Evolutionary conservation across 805 yeast species (phyloP), one percentile per base, ranked within the genome.

Genomic region (Wickerhamiella shivajii): DNA sequence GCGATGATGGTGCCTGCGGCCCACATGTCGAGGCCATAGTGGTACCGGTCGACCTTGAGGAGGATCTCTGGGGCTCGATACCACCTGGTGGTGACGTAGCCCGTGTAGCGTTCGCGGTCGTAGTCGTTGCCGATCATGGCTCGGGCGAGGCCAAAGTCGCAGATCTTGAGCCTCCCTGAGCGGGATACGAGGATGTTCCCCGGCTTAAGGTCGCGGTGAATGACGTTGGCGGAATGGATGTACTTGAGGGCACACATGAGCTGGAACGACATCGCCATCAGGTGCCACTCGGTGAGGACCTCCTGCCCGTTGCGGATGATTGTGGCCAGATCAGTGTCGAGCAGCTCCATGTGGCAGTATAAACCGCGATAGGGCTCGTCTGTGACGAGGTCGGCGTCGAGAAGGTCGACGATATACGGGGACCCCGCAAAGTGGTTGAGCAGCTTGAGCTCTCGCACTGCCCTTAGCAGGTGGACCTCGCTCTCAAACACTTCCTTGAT

Each of bases 141-240:
- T 49, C 96, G 61, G 1, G 96, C 93, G 22, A 85, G 60, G 0
- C 97, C 97, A 61, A 85, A 85, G 56, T 85, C 97, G 55, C 96
- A 83, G 12, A 85, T 80, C 50, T 85, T 85, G 31, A 85, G 57
- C 4, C 55, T 60, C 0, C 97, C 96, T 35, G 71, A 73, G 2
- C 70, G 53, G 4, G 81, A 71, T 13, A 84, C 78, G 37, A 85
- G 60, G 3, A 85, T 74, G 51, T 85, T 85, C 0, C 93, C 92
- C 0, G 96, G 96, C 54, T 85, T 85, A 41, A 85, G 65, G 51
- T 85, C 97, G 37, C 97, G 64, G 52, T 85, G 97, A 35, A 85
- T 76, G 7, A 85, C 93, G 44, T 80, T 84, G 1, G 94, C 94
- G 5, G 90, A 73, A 54, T 85, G 97, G 32, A 85, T 77, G 49